Conservation (phyloP, 2,329 filamentous ascomycete genomes). For the Fusarium sp. region DNA sequence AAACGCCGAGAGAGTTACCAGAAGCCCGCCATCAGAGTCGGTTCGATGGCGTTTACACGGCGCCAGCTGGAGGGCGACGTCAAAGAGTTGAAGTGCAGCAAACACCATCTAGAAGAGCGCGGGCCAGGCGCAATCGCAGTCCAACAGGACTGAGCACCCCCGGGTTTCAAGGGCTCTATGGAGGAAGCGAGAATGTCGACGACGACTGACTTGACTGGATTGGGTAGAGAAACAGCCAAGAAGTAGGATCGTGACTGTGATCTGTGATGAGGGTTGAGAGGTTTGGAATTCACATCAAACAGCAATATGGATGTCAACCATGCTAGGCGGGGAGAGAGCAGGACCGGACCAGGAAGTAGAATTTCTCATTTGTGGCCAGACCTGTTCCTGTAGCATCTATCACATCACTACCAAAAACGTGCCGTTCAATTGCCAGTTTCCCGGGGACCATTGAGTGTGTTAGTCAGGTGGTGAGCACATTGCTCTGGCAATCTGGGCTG, state of each 20-base stretch:
- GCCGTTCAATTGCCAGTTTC: conserved; percentile 1
- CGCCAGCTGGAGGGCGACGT: conserved; percentile 26
- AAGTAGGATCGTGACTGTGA: conserved; percentile 5
- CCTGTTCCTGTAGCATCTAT: not conserved
- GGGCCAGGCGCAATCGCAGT: conserved; percentile 44
- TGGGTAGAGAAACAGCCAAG: not conserved
- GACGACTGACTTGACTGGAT: conserved; percentile 40
- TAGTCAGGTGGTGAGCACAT: not conserved
- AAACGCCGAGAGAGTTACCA: conserved; percentile 37
- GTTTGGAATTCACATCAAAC: conserved; percentile 5
- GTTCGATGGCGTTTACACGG: conserved; percentile 36
- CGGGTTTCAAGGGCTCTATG: conserved; percentile 58
- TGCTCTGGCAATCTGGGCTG: conserved; percentile 10
- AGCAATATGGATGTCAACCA: conserved; percentile 4
- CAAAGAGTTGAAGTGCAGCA: conserved; percentile 3
- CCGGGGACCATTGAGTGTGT: not conserved
- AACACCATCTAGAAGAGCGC: conserved; percentile 10
- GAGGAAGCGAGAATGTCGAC: conserved; percentile 58
- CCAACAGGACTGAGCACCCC: conserved; percentile 52
- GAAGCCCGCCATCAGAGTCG: conserved; percentile 40
- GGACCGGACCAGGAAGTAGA: not conserved
- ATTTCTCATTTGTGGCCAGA: not conserved
- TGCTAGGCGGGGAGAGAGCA: not conserved
- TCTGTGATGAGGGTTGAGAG: conserved; percentile 3
- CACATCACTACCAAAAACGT: conserved; percentile 4